Base-by-base conservation (phyloP, 345 rosid genomes). In the Salix exigua region DNA sequence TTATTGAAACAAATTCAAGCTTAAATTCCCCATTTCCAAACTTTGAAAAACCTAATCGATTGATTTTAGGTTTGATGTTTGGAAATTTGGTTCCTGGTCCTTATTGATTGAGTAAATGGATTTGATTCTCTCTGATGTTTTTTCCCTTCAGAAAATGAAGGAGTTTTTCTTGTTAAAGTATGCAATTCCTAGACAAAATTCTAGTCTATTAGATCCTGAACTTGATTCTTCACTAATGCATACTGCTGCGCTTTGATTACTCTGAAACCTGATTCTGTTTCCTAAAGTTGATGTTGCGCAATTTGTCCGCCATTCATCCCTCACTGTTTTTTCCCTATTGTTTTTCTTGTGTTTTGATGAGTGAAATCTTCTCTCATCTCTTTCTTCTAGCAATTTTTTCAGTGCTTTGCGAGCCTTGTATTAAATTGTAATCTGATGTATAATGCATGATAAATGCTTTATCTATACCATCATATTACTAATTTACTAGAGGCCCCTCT, bases 151-250 rank as follows among this genome's bases (percentile, higher is more conserved):
- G 18, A 38, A 42, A 25, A 31, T 55, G n/a, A 55, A 55, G 42
- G 17, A 4, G 16, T 37, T 48, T 31, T 21, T 31, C 23, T 71
- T 25, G 28, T 16, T 26, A 5, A 40, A 40, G 68, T 62, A 40
- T 60, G 53, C 60, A 73, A 62, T 73, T 26, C 23, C 75, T 61
- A 37, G 55, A 40, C 40, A 61, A 23, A 7, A 38, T 7, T 38
- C 23, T 12, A 40, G 16, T 73, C 12, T 14, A 25, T 19, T 75
- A 66, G 77, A 21, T 75, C 31, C 64, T 33, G 42, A 19, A 28
- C n/a, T 65, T 74, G 70, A 74, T 75, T 75, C 58, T 75, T 66
- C 51, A 38, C 8, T 62, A 10, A 37, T 30, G 28, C 42, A 25
- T 44, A 7, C 7, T 26, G 19, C 42, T 46, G 19, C 50, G 53